These are phyloP conservation scores for Chalaropsis ovoidea DNA, from an alignment of 2,329 filamentous ascomycete species.

Conservation along the genomic window DNA sequence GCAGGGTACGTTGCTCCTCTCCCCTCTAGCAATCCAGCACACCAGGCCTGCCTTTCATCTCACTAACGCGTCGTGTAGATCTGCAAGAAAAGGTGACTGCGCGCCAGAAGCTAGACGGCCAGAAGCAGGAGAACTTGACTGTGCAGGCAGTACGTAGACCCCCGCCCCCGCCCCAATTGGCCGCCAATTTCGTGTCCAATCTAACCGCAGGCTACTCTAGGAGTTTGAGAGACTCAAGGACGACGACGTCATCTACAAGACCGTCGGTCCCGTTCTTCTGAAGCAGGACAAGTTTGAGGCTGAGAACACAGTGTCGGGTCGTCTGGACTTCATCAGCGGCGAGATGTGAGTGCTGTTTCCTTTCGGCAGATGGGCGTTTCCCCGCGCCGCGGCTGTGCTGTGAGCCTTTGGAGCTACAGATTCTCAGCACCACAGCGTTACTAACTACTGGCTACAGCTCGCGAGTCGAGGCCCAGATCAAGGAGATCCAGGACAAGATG, in stretches of 20 bases:
- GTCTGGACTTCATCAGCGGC: slow-evolving; percentile 83
- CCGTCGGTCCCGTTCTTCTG: slow-evolving; percentile 80
- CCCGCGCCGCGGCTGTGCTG: background rate
- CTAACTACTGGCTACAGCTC: slow-evolving; percentile 14
- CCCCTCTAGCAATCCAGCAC: background rate
- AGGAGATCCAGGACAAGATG: slow-evolving; percentile 46
- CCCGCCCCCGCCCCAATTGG: background rate
- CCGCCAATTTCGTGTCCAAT: background rate
- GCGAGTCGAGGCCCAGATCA: slow-evolving; percentile 43
- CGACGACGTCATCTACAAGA: slow-evolving; percentile 87
- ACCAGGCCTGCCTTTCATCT: background rate
- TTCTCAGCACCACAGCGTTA: background rate
- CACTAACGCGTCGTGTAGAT: slow-evolving; percentile 44
- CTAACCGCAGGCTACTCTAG: slow-evolving; percentile 36
- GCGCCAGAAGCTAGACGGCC: slow-evolving; percentile 83
- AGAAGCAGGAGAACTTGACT: slow-evolving; percentile 82
- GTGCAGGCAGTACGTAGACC: slow-evolving; percentile 61
- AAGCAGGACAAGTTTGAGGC: slow-evolving; percentile 93
- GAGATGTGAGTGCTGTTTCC: slow-evolving; percentile 61
- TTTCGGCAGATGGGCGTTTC: background rate
- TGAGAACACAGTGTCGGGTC: slow-evolving; percentile 77
- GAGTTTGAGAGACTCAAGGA: slow-evolving; percentile 74
- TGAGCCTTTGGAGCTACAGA: background rate
- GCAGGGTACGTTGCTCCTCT: slow-evolving; percentile 47
- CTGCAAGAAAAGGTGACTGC: slow-evolving; percentile 65